Conservation (phyloP, 805 yeast species). For the Metschnikowia anglica region DNA sequence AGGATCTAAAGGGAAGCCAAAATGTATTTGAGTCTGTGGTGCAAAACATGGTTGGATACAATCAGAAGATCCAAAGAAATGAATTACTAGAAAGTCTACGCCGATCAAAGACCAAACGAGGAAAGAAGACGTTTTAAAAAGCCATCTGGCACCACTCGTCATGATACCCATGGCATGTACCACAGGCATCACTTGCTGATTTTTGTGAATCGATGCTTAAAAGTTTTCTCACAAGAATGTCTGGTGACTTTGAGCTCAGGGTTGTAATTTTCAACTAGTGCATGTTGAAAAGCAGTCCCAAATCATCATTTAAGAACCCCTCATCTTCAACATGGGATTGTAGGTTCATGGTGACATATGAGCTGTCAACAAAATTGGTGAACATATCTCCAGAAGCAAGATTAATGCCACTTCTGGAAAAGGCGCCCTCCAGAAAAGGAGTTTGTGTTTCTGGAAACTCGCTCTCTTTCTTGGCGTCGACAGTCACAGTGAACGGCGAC, state of each 20-base stretch:
- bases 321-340: constrained; percentile 25
- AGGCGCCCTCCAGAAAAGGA: constrained; percentile 6
- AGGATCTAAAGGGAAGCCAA: constrained; percentile 59
- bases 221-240: no score
- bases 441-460: constrained; percentile 8
- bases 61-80: constrained; percentile 70
- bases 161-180: no score
- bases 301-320: constrained; percentile 19
- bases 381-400: constrained; percentile 17
- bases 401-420: constrained; percentile 10
- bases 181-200: no score
- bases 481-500: constrained; percentile 25
- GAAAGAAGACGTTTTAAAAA: constrained; percentile 17
- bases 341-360: constrained; percentile 44
- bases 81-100: constrained; percentile 37
- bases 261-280: constrained; percentile 1
- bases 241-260: no score
- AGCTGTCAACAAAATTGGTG: constrained; percentile 42
- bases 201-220: no score
- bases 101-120: constrained; percentile 26
- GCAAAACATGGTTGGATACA: constrained; percentile 85
- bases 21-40: constrained; percentile 82
- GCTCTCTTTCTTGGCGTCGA: constrained; percentile 7
- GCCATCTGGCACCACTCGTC: no score
- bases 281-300: constrained; percentile 16